These are phyloP conservation scores for Strobilomyces dryophilus DNA, from an alignment of 768 basidiomycete species.

Conservation along the genomic window DNA sequence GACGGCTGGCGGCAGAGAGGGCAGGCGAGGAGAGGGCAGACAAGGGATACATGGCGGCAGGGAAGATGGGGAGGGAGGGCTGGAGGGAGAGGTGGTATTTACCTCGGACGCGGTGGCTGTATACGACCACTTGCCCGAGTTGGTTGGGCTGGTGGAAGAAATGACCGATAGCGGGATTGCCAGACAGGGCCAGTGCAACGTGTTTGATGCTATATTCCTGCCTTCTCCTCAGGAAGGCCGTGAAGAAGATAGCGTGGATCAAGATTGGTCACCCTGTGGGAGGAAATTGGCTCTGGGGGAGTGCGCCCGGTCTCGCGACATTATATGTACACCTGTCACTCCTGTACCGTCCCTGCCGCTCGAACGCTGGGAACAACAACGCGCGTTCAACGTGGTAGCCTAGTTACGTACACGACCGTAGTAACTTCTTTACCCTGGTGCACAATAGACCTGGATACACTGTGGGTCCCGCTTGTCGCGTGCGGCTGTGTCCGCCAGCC, in stretches of 20 bases:
- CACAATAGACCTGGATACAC: conserved; percentile 15
- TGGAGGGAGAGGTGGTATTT: conserved; percentile 25
- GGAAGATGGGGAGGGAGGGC: conserved; percentile 6
- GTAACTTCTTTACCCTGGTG: not conserved
- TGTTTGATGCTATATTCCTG: conserved; percentile 28
- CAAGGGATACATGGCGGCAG: conserved; percentile 23
- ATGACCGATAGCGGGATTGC: conserved; percentile 27
- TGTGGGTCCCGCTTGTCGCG: conserved; percentile 14
- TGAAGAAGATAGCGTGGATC: conserved; percentile 29
- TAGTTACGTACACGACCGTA: conserved; percentile 25
- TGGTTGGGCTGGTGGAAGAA: conserved; percentile 20
- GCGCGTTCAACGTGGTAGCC: conserved; percentile 23
- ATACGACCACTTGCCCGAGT: conserved; percentile 29
- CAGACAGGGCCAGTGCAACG: conserved; percentile 32
- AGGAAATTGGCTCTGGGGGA: conserved; percentile 18
- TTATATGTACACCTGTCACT: conserved; percentile 1
- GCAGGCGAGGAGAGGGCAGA: conserved; percentile 32
- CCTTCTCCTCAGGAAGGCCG: conserved; percentile 21
- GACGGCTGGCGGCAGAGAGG: conserved; percentile 33
- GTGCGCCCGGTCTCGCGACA: conserved; percentile 11
- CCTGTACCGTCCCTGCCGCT: conserved; percentile 1
- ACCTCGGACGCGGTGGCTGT: conserved; percentile 32
- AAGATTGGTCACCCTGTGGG: conserved; percentile 23
- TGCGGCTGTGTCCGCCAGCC: not conserved
- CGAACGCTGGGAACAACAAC: conserved; percentile 8